These are phyloP conservation scores for Austropuccinia psidii DNA, from an alignment of 1,284 basidiomycete genomes.

Conservation along the genomic window DNA sequence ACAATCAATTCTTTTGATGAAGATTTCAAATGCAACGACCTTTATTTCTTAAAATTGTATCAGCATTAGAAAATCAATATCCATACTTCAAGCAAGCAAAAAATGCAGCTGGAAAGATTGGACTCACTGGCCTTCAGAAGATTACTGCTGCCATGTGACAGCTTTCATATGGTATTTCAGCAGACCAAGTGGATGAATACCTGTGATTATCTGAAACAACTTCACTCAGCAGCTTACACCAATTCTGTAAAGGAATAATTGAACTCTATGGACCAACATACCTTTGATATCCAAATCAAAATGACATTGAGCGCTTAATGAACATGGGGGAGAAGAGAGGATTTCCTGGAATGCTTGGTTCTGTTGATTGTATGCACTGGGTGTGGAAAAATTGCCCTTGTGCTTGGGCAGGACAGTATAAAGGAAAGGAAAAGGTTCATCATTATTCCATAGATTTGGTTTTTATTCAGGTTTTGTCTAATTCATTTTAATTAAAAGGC, in stretches of 20 bases:
- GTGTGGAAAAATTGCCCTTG: not conserved
- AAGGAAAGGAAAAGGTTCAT: not conserved
- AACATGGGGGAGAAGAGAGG: not conserved
- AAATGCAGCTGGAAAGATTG: not conserved
- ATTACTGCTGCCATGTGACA: not conserved
- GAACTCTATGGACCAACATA: constrained; percentile 3
- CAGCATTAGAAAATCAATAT: too few relatives aligned
- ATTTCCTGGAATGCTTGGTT: constrained; percentile 1
- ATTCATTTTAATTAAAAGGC: too few relatives aligned
- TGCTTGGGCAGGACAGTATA: constrained; percentile 5
- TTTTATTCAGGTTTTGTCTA: too few relatives aligned
- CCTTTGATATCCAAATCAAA: not conserved
- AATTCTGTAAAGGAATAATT: constrained; percentile 1
- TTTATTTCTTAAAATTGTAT: not conserved
- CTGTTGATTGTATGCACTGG: constrained; percentile 17
- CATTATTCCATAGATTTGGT: too few relatives aligned
- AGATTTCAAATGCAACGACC: not conserved
- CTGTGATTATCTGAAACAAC: not conserved
- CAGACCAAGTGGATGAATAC: not conserved
- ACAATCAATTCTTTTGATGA: not conserved
- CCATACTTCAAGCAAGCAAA: not conserved
- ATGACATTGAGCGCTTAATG: not conserved
- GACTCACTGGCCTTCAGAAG: constrained; percentile 15
- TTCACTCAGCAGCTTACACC: not conserved
- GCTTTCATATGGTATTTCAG: not conserved